Conservation (phyloP, 2,329 filamentous ascomycete genomes). For the Neospermospora avenae region DNA sequence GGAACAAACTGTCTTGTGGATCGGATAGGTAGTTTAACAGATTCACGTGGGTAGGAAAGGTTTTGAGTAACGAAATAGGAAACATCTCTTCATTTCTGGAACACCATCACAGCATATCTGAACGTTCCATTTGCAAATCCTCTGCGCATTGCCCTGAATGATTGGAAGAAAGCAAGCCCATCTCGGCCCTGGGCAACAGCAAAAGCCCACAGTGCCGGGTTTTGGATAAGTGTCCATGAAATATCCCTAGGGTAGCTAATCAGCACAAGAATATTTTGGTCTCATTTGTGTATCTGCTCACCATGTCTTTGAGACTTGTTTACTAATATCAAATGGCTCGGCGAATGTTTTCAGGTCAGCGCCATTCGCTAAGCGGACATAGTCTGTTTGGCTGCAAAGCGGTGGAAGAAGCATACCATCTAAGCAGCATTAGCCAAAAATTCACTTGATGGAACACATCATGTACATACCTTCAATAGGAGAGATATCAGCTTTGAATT, state of each 20-base stretch:
- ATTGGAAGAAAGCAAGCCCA: conserved; percentile 57
- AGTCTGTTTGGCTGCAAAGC: conserved; percentile 51
- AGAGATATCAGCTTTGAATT: conserved; percentile 51
- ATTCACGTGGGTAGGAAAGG: background rate
- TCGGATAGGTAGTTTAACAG: background rate
- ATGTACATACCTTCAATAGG: conserved; percentile 50
- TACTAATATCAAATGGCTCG: conserved; percentile 54
- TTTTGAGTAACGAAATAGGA: background rate
- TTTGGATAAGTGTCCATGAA: conserved; percentile 58
- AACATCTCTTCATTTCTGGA: conserved; percentile 41
- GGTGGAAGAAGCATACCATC: conserved; percentile 60
- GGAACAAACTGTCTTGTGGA: background rate
- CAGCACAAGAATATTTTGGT: background rate
- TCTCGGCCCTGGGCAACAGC: conserved; percentile 58
- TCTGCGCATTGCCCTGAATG: conserved; percentile 58
- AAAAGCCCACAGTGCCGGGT: conserved; percentile 58
- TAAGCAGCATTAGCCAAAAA: conserved; percentile 22
- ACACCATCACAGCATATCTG: conserved; percentile 56
- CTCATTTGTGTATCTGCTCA: conserved; percentile 33
- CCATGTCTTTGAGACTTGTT: conserved; percentile 58
- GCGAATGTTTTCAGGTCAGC: conserved; percentile 46
- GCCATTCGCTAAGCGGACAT: conserved; percentile 47
- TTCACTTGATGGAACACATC: background rate
- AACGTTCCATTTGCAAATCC: conserved; percentile 58
- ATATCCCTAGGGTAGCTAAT: conserved; percentile 49